Evolutionary conservation across 768 basidiomycete genomes (phyloP).

Genomic region (Daedaleopsis sinensis): DNA sequence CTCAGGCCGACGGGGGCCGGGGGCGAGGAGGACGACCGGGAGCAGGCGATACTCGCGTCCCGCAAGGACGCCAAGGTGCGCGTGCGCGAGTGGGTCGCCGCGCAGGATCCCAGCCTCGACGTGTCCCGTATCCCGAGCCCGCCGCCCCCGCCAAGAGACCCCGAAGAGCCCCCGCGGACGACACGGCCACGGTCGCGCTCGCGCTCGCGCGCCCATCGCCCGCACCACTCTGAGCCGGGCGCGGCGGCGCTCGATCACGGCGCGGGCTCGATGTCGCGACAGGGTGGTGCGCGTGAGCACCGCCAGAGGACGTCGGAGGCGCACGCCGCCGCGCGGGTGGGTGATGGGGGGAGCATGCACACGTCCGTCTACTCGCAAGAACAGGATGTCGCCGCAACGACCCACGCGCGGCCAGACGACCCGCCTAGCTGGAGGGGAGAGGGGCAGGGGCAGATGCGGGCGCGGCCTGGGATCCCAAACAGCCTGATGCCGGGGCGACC

Average conservation of each 20-base stretch:
- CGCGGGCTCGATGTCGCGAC: background rate
- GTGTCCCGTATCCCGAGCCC: background rate
- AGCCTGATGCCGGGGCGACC: slow-evolving; percentile 7
- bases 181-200: background rate
- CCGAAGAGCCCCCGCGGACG: background rate
- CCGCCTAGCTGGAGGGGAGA: no score
- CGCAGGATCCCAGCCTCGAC: slow-evolving; percentile 1
- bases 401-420: no score
- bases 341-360: background rate
- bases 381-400: background rate
- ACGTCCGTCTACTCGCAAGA: background rate
- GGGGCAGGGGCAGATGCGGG: background rate
- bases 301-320: background rate
- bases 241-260: background rate
- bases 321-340: background rate
- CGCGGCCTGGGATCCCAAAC: slow-evolving; percentile 12
- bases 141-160: no score
- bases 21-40: background rate
- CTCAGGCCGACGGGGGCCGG: background rate
- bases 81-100: slow-evolving; percentile 20
- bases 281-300: background rate
- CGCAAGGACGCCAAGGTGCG: slow-evolving; percentile 13
- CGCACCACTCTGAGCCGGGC: background rate
- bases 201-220: background rate
- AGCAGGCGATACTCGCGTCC: slow-evolving; percentile 7